A percentile compares a stretch with the other conserved stretches of the same genome.
Evolutionary conservation across 139 green algal genomes (phyloP).

Genomic region (Haematococcus sp.): DNA sequence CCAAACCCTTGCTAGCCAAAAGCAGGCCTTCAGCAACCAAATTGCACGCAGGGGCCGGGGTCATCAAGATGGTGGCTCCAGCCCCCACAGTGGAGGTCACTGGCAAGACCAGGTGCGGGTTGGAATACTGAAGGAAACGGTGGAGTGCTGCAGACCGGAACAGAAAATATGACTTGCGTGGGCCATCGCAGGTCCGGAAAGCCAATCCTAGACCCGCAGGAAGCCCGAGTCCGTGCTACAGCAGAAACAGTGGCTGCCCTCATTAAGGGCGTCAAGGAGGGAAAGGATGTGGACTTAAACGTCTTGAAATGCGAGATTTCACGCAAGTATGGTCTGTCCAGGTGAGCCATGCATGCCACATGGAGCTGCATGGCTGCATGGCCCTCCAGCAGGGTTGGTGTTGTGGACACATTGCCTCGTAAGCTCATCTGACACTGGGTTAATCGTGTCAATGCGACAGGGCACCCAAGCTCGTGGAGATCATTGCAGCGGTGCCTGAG

Average conservation of each 20-base stretch:
- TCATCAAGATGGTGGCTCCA: too few relatives aligned
- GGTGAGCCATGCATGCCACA: background rate
- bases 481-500: constrained; percentile 95
- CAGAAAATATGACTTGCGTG: too few relatives aligned
- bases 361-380: too few relatives aligned
- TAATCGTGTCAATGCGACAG: constrained; percentile 6
- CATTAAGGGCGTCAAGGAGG: constrained; percentile 60
- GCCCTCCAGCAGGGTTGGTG: too few relatives aligned
- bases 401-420: too few relatives aligned
- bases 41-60: too few relatives aligned
- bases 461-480: constrained; percentile 94
- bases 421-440: constrained; percentile 45
- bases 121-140: background rate
- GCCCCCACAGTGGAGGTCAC: too few relatives aligned
- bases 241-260: constrained; percentile 78
- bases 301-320: constrained; percentile 31
- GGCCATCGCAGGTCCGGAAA: background rate
- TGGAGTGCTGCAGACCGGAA: background rate
- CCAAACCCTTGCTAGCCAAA: too few relatives aligned
- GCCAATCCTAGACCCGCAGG: constrained; percentile 13
- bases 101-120: background rate
- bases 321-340: constrained; percentile 37
- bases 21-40: too few relatives aligned
- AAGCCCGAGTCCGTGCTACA: constrained; percentile 74
- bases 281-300: constrained; percentile 85